phyloP scores from a whole-genome alignment of 1,284 basidiomycete genomes.

The Ganoderma multipileum region DNA sequence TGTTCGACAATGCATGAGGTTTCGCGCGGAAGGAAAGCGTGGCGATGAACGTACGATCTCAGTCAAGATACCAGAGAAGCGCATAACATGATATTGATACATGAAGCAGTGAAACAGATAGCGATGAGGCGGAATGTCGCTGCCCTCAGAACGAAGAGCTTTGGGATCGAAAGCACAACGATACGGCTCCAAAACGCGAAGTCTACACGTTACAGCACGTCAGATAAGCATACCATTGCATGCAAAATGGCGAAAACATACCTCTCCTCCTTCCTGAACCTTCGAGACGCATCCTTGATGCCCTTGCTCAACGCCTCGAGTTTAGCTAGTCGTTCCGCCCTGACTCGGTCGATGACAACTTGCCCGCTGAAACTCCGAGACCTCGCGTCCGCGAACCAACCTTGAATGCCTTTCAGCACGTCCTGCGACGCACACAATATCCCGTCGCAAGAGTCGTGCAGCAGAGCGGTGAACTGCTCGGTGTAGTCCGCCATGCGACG shows the following conservation, averaged over 20 bases:
- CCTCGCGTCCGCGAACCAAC: conserved; percentile 59
- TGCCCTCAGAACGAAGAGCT: conserved; percentile 40
- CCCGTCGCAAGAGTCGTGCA: conserved; percentile 64
- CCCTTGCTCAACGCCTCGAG: conserved; percentile 47
- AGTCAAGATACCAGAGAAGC: conserved; percentile 36
- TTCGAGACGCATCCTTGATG: conserved; percentile 48
- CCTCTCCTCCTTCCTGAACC: conserved; percentile 62
- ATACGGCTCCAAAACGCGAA: conserved; percentile 76
- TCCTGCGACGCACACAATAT: conserved; percentile 57
- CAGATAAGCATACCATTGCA: too few species aligned
- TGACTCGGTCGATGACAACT: conserved; percentile 42
- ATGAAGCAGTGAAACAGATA: conserved; percentile 74
- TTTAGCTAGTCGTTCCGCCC: conserved; percentile 42
- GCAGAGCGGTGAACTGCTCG: conserved; percentile 55
- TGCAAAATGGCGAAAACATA: conserved; percentile 33
- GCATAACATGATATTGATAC: conserved; percentile 60
- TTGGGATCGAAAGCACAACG: conserved; percentile 61
- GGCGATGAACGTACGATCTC: conserved; percentile 36
- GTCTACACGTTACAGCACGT: conserved; percentile 44
- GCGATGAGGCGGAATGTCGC: conserved; percentile 60
- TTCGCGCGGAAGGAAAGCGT: not conserved
- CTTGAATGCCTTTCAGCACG: conserved; percentile 54
- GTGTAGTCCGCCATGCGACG: conserved; percentile 59
- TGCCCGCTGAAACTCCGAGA: conserved; percentile 48
- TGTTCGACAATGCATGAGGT: conserved; percentile 32